Evolutionary conservation across 352 stramenopile genomes (phyloP).

Genomic region (Globisporangium sylvaticum): DNA sequence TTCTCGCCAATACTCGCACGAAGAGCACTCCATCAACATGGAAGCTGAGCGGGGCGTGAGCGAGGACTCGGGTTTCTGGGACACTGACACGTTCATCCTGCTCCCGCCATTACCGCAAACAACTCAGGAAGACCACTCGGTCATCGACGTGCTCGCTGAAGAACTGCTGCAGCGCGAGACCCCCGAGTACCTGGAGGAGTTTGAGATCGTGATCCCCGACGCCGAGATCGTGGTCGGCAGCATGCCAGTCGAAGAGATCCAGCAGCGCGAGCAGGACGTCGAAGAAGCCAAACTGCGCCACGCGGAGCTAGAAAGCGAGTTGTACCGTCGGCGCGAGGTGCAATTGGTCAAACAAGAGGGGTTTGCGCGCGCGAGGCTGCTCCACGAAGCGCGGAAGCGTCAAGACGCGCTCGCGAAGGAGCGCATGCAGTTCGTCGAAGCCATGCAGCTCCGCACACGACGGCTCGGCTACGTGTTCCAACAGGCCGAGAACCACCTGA

Average conservation of each 20-base stretch:
- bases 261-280: constrained; percentile 55
- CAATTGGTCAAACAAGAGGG: constrained; percentile 44
- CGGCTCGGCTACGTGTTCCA: constrained; percentile 68
- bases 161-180: constrained; percentile 39
- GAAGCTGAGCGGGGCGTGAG: constrained; percentile 9
- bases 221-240: constrained; percentile 54
- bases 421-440: constrained; percentile 43
- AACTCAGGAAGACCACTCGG: constrained; percentile 24
- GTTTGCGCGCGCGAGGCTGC: constrained; percentile 26
- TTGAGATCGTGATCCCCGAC: constrained; percentile 65
- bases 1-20: neutral
- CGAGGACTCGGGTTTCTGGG: constrained; percentile 35
- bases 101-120: constrained; percentile 1
- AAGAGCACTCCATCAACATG: neutral
- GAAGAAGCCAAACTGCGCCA: constrained; percentile 48
- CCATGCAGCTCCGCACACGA: constrained; percentile 39
- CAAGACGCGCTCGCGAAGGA: constrained; percentile 37
- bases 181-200: constrained; percentile 59
- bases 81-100: constrained; percentile 14
- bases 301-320: constrained; percentile 42
- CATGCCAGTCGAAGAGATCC: constrained; percentile 57
- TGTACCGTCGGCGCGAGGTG: constrained; percentile 46
- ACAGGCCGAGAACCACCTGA: constrained; percentile 61
- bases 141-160: constrained; percentile 49
- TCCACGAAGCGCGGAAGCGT: constrained; percentile 34